A percentile compares a stretch with the other conserved stretches of the same genome.
These are phyloP conservation scores for Dillenia suffruticosa DNA, from an alignment of 164 flowering plant genomes.

Conservation along the genomic window DNA sequence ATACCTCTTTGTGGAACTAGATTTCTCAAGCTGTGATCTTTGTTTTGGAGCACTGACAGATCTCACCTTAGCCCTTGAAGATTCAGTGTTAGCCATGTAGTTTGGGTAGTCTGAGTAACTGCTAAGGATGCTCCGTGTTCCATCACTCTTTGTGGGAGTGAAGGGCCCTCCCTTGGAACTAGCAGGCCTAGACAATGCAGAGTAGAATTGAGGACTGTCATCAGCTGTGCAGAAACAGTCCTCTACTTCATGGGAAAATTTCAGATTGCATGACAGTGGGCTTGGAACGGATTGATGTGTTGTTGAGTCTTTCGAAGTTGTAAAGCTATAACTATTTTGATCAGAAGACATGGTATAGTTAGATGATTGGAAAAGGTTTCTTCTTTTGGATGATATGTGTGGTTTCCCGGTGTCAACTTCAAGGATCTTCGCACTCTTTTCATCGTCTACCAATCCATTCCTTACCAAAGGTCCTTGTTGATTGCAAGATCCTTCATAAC, in stretches of 20 bases:
- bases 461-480: constrained; percentile 12
- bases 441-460: constrained; percentile 22
- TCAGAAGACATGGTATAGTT: constrained; percentile 20
- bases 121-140: constrained; percentile 36
- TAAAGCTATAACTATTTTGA: constrained; percentile 25
- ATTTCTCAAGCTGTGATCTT: constrained; percentile 52
- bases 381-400: constrained; percentile 17
- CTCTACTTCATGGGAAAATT: constrained; percentile 23
- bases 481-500: constrained; percentile 19
- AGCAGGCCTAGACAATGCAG: constrained; percentile 46
- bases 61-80: constrained; percentile 67
- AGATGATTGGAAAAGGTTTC: constrained; percentile 29
- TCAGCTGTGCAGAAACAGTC: constrained; percentile 36
- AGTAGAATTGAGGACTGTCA: constrained; percentile 52
- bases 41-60: constrained; percentile 87
- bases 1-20: constrained; percentile 29
- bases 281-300: constrained; percentile 35
- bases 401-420: constrained; percentile 37
- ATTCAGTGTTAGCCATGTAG: constrained; percentile 85
- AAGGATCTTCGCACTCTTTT: constrained; percentile 31
- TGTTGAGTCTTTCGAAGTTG: constrained; percentile 39
- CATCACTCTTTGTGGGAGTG: constrained; percentile 56
- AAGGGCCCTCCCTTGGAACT: constrained; percentile 37
- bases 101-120: constrained; percentile 56
- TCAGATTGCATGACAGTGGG: constrained; percentile 31